These are phyloP conservation scores for Xylaria venustula DNA, from an alignment of 495 filamentous ascomycete species.

Conservation along the genomic window DNA sequence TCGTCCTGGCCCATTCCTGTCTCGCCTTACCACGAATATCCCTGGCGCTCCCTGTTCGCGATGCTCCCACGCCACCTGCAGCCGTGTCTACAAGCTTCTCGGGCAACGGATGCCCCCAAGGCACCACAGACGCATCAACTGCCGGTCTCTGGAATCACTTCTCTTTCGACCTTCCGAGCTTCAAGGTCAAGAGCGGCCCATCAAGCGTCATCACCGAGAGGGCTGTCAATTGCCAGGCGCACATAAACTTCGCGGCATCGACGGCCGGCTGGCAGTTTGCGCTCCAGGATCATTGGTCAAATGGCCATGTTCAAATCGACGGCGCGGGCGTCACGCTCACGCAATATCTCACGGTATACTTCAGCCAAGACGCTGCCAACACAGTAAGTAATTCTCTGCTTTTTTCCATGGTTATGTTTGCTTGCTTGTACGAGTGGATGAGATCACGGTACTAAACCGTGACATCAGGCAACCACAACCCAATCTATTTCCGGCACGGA, in stretches of 20 bases:
- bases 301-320: neutral
- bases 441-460: neutral
- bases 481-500: neutral
- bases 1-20: neutral
- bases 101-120: slow-evolving; percentile 4
- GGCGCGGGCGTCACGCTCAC: neutral
- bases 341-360: slow-evolving; percentile 4
- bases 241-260: neutral
- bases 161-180: neutral
- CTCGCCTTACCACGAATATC: neutral
- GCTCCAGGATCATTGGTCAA: slow-evolving; percentile 4
- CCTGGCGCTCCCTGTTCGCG: neutral
- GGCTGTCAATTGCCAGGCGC: slow-evolving; percentile 1
- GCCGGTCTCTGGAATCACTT: neutral
- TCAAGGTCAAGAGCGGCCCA: neutral
- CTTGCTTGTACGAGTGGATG: too few species aligned
- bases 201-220: neutral
- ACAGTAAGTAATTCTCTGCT: neutral
- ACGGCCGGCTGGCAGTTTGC: slow-evolving; percentile 6
- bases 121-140: neutral
- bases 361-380: slow-evolving; percentile 1
- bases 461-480: neutral
- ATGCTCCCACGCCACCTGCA: neutral
- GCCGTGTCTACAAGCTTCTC: neutral
- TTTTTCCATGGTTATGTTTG: neutral